Evolutionary conservation across 176 grass and related monocot genomes (phyloP), one percentile per base, ranked within the genome.

Genomic region (Cenchrus fungigraminus): DNA sequence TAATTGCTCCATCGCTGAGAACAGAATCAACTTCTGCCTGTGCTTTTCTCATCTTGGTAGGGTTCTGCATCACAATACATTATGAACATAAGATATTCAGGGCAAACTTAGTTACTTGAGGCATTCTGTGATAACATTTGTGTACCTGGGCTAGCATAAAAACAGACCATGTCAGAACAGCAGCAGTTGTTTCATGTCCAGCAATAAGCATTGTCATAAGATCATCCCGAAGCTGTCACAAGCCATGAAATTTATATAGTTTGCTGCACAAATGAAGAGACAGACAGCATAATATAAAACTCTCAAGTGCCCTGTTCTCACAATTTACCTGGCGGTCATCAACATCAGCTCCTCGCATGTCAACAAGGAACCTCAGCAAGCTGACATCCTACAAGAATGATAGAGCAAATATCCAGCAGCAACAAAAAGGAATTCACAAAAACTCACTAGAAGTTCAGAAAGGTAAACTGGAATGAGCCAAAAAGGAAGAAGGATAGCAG

Each of bases 151-250:
- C 91, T 44, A 98, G 86, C 81, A 98, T 67, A 85, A 90, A 98
- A 78, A 90, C 78, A 74, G 93, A 92, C 96, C 96, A 98, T 63
- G 96, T 98, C 50, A 98, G 77, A 83, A 98, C 96, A 89, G 93
- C 96, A 40, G 96, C 96, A 75, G 96, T 95, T 90, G 96, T 95
- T 92, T 98, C 96, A 89, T 98, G 96, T 82, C 96, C 96, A 66
- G 96, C 96, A 83, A 98, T 95, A 85, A 98, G 96, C 96, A 98
- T 98, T 7, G 96, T 98, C 96, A 98, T 95, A 71, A 98, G 93
- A 87, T 98, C 96, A 88, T 98, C 93, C 57, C 96, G 91, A 65
- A 98, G 91, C 93, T 98, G 79, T 85, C 74, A 70, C 54, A 73
- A 80, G 68, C 13, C 82, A 85, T 77, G 32, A 65, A 71, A 82